Evolutionary conservation across 176 grass and related monocot genomes (phyloP), one percentile per base, ranked within the genome.

Genomic region (Alopecurus myosuroides): DNA sequence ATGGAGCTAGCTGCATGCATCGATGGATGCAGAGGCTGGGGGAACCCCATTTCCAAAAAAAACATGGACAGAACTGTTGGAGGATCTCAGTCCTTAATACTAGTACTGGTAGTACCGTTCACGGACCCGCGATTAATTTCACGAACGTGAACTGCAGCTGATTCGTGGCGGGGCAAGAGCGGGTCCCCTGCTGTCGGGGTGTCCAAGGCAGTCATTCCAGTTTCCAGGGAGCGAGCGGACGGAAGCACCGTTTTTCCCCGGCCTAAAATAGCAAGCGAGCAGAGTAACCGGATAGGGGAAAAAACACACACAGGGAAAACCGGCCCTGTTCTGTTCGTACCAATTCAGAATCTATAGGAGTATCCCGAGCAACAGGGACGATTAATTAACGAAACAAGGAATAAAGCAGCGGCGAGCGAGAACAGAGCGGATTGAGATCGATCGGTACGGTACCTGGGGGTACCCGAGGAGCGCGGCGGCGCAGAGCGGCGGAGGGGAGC

Each of bases 381-480:
- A 25, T 20, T 23, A 35, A 77, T 18, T 25, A 25, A 77, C 5
- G 13, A 18, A 41, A 5, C 52, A 58, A 4, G 17, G 31, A 11
- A 57, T 57, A 25, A 61, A 45, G 41, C 58, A 22, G 28, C 37
- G 4, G 14, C 26, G 19, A 80, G 33, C 11, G 57, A 11, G 55
- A 58, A 23, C 55, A 58, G 23, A 58, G 55, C 48, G 28, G 13
- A 12, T 12, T 20, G 77, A 45, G 37, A 30, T 74, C 8, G 70
- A 18, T 31, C 3, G 70, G 4, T 11, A 18, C n/a, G 18, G 72
- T n/a, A 84, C 50, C 88, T 29, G 81, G 73, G 49, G 75, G 78
- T 84, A 65, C 11, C 61, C 53, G 85, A 82, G 80, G 39, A 94
- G 49, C 70, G 42, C 76, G 30, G 72, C 35, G 42, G 81, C 81